Evolutionary conservation across 345 rosid species (phyloP), one percentile per base, ranked within the genome.

Genomic region (Clarkia xantiana): DNA sequence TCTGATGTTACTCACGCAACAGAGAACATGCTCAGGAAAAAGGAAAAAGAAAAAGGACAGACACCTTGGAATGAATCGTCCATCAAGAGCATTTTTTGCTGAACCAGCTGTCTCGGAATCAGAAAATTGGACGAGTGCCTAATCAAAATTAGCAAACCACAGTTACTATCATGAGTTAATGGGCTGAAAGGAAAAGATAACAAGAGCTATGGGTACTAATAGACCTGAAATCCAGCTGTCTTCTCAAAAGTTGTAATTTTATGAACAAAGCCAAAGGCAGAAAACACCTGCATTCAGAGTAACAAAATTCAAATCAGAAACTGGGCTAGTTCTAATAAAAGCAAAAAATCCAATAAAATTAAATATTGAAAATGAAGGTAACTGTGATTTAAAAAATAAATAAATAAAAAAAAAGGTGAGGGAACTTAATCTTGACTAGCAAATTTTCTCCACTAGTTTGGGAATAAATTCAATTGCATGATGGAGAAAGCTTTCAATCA

Each of bases 41-140:
- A 64, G 56, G 76, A 80, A 70, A n/a, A n/a, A n/a, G n/a, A n/a
- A n/a, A n/a, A 58, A 72, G 75, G 75, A 75, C 65, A 42, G 79
- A 84, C 82, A 93, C 99, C 99, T 93, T 70, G 99, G 97, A 62
- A 93, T 93, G 74, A 71, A 82, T 84, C 99, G 78, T 80, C 97
- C 94, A 67, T 84, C 97, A 45, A 93, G 75, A 40, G 87, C 72
- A 69, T 67, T 65, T 80, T 80, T 93, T 13, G 97, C 97, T 55
- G 86, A 59, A 14, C 95, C 73, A 22, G 99, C 99, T 59, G 94
- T 93, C 67, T 77, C 95, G 9, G 83, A 66, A 52, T 93, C 97
- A 14, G 97, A 62, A 72, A 84, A 93, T 74, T 93, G 99, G 76
- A 93, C 99, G 74, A 93, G 62, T 16, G 99, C 99, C 99, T 93